Base-by-base conservation (phyloP, 2,329 filamentous ascomycete species). In the Fusarium verticillioides region DNA sequence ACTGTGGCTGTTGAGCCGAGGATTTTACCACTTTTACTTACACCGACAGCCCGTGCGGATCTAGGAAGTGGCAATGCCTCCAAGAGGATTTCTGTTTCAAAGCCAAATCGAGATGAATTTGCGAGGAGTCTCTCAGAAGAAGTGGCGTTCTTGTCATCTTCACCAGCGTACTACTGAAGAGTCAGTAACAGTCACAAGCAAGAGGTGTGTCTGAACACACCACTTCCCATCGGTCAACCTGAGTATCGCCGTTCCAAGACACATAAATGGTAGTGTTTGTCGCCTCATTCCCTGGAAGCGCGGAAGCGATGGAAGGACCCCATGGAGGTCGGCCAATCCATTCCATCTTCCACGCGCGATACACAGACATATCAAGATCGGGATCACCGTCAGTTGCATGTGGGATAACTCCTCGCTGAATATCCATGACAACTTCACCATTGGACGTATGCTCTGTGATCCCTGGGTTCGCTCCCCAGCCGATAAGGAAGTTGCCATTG, bases 401-500 rank as follows among this genome's bases (percentile, higher is more conserved):
- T 65, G 79, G 79, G 86, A 82, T 36, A 87, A 80, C 18, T 84
- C 78, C 37, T 82, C 80, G 30, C 87, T 76, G 74, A 36, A 77
- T 88, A 19, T 86, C 83, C 9, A 82, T 75, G 2, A 82, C 82
- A 72, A 77, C 47, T 32, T 63, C 67, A 19, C 74, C 74, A 15
- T 74, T 68, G 15, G 72, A 56, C 28, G 69, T 23, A 63, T 87
- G 83, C 69, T 86, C 86, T 5, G 85, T 87, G 42, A 87, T 73
- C 9, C 83, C 85, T 1, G 85, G 85, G 39, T 84, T 84, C 3
- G 83, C 83, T 5, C 89, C 89, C 88, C 89, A 91, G 65, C 88
- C 88, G 58, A 91, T 84, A 44, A 91, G 80, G 18, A 85, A 84
- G 65, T 89, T 87, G 37, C 86, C 87, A 57, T 86, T 86, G 1